These are phyloP conservation scores for Colletotrichum graminicola DNA, from an alignment of 2,329 filamentous ascomycete genomes.

Conservation along the genomic window DNA sequence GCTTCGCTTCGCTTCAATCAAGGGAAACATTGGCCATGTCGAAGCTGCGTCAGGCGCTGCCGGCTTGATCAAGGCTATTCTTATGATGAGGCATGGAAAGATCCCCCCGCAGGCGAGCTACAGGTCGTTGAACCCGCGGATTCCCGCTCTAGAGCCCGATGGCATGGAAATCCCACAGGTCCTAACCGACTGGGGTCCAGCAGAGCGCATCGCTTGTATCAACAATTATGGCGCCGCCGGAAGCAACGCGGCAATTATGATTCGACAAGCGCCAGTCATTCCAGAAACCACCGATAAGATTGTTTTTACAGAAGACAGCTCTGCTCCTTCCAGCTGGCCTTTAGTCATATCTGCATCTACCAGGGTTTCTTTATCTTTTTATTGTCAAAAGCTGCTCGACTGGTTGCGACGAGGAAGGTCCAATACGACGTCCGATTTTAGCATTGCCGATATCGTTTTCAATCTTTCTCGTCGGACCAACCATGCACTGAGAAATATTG, in stretches of 20 bases:
- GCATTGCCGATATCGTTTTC: slow-evolving; percentile 4
- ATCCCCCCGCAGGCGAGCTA: slow-evolving; percentile 46
- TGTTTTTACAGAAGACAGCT: fast-evolving
- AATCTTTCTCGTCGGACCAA: slow-evolving; percentile 8
- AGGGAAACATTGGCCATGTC: slow-evolving; percentile 58
- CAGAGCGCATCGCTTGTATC: slow-evolving; percentile 46
- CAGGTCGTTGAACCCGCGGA: slow-evolving; percentile 47
- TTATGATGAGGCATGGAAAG: slow-evolving; percentile 45
- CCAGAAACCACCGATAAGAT: neutral
- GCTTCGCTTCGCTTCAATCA: slow-evolving; percentile 25
- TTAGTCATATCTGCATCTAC: neutral
- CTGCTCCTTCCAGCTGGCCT: neutral
- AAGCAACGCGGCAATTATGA: slow-evolving; percentile 45
- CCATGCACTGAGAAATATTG: neutral
- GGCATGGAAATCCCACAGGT: neutral
- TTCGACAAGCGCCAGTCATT: slow-evolving; percentile 46
- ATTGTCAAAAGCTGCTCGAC: neutral
- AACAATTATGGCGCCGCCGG: slow-evolving; percentile 54
- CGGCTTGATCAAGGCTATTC: slow-evolving; percentile 45
- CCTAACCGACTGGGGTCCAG: neutral
- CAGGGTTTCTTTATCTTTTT: neutral
- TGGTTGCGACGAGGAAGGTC: neutral
- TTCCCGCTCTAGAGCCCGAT: neutral
- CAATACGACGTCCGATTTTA: neutral
- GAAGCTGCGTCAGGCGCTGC: slow-evolving; percentile 45